Base-by-base conservation (phyloP, 2,329 filamentous ascomycete species). In the Cladophialophora carrionii region DNA sequence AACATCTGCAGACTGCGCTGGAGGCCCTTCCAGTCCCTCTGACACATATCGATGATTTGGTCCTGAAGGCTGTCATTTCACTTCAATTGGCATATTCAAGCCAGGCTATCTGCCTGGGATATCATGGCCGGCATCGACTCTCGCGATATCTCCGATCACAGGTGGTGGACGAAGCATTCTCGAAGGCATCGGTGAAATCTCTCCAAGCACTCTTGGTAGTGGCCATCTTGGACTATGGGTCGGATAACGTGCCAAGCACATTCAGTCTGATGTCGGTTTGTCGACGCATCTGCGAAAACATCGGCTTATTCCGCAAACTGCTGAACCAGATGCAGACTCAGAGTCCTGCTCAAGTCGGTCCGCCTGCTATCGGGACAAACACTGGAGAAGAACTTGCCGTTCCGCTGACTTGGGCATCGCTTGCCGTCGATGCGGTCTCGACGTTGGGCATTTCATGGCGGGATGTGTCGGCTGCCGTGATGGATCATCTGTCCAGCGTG, bases 201-300 rank as follows among this genome's bases (percentile, higher is more conserved):
- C 55, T 72, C 6, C 68, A 70, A 59, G 70, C 71, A 20, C 61
- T 72, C 32, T 65, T 71, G 55, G 66, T 72, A 56, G 68, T 71
- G 17, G 68, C 66, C 12, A 61, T 72, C 10, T 59, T 71, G 10
- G 70, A 72, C 61, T 71, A 66, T 57, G 71, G 71, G 1, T 66
- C 65, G n/a, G 71, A 71, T 58, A 68, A 71, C 53, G 65, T 71
- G 37, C 63, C 70, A 6, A 70, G 69, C 55, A 68, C 70, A 1
- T 69, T 71, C 64, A 71, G 67, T 41, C 57, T 72, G 12, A 57
- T 72, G 46, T 68, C 71, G 1, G 67, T 72, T 8, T 70, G 68
- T 41, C 64, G 69, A 4, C 60, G 70, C 9, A 71, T 69, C 57
- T 70, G 70, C 56, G 70, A 71, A 43, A 69, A 69, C 54, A 68